Conservation (phyloP, 345 rosid genomes). For the Hypericum perforatum region DNA sequence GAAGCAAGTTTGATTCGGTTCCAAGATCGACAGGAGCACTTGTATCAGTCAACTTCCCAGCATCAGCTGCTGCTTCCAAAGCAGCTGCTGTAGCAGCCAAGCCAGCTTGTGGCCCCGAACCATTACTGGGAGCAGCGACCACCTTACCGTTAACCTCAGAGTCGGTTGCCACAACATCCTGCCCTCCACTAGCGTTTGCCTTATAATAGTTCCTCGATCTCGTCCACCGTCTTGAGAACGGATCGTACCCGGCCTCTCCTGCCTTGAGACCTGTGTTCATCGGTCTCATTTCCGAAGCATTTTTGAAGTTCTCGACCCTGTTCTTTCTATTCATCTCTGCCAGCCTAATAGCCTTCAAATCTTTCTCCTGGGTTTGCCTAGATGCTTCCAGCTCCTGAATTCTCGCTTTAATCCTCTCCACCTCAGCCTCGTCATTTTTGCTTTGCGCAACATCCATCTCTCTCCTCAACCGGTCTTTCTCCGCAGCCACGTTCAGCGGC, state of each 20-base stretch:
- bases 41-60: conserved; percentile 91
- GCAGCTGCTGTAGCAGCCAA: conserved; percentile 69
- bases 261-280: conserved; percentile 56
- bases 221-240: conserved; percentile 98
- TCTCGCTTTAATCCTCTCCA: conserved; percentile 63
- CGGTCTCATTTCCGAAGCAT: conserved; percentile 71
- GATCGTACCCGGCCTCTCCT: conserved; percentile 97
- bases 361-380: conserved; percentile 47
- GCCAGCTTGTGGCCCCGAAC: conserved; percentile 28
- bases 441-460: conserved; percentile 68
- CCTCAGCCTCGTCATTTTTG: conserved; percentile 65
- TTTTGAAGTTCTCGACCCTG: conserved; percentile 89
- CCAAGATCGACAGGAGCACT: conserved; percentile 85
- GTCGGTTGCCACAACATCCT: conserved; percentile 17
- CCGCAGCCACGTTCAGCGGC: conserved; percentile 92
- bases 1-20: conserved; percentile 60
- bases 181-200: conserved; percentile 36
- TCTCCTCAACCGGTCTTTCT: conserved; percentile 86
- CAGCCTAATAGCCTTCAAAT: conserved; percentile 66
- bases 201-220: conserved; percentile 82
- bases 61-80: conserved; percentile 89
- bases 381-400: conserved; percentile 78
- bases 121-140: conserved; percentile 20
- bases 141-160: conserved; percentile 24
- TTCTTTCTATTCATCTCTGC: conserved; percentile 97